Percentiles rank a stretch among this genome's conserved stretches.
Conservation (phyloP, 768 basidiomycete genomes). For the Lentinus tigrinus region DNA sequence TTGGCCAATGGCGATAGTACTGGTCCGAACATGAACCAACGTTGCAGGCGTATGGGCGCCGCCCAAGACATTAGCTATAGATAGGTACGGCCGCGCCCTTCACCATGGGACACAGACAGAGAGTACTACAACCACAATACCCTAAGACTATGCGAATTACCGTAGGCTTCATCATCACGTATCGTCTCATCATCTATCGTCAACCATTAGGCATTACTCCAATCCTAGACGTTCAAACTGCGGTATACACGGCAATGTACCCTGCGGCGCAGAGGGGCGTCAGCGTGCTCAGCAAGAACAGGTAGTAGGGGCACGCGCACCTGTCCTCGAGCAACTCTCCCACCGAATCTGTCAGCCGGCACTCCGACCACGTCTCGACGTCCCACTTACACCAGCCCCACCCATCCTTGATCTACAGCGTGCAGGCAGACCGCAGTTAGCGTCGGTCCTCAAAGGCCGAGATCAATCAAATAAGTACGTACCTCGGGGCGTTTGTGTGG, state of each 20-base stretch:
- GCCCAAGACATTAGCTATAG: too few relatives aligned
- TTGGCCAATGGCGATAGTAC: too few relatives aligned
- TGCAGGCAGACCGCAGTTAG: background rate
- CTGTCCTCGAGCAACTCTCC: conserved; percentile 52
- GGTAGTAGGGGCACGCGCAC: too few relatives aligned
- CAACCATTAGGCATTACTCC: too few relatives aligned
- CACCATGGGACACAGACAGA: too few relatives aligned
- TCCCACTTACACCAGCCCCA: conserved; percentile 72
- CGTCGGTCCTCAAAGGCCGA: background rate
- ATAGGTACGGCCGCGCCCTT: too few relatives aligned
- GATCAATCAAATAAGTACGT: background rate
- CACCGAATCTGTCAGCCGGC: conserved; percentile 37
- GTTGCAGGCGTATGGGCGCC: too few relatives aligned
- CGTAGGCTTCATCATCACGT: too few relatives aligned
- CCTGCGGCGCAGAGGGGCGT: conserved; percentile 30
- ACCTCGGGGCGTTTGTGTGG: conserved; percentile 81
- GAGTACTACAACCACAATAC: too few relatives aligned
- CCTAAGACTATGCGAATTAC: too few relatives aligned
- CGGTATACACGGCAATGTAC: conserved; percentile 56
- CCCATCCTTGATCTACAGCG: conserved; percentile 56
- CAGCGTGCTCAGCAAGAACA: background rate
- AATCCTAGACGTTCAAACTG: conserved; percentile 35
- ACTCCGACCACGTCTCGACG: conserved; percentile 43
- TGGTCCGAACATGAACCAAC: too few relatives aligned
- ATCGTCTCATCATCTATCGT: too few relatives aligned